Percentiles rank a stretch among this genome's conserved stretches.
These are phyloP conservation scores for Candida methanosorbosa DNA, from an alignment of 805 yeast species.

Conservation along the genomic window DNA sequence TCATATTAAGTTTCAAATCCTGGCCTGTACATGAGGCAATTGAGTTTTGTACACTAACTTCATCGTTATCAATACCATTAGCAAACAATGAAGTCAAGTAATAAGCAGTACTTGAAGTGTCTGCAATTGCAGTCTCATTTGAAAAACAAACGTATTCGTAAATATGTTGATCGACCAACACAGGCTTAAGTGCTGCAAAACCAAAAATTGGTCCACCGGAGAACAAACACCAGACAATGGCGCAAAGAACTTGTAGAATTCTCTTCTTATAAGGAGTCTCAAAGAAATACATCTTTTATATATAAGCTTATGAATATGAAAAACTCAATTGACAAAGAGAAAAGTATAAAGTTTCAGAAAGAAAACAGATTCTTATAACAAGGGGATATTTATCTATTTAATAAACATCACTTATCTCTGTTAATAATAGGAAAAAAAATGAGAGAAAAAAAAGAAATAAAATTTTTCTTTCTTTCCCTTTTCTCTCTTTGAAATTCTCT, in stretches of 20 bases:
- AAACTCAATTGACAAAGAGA: too few relatives aligned
- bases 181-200: conserved; percentile 88
- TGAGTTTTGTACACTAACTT: conserved; percentile 13
- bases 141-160: conserved; percentile 52
- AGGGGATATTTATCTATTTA: too few relatives aligned
- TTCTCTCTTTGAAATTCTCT: too few relatives aligned
- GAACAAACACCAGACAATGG: conserved; percentile 77
- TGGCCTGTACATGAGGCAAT: conserved; percentile 40
- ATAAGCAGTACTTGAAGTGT: neutral
- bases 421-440: too few relatives aligned
- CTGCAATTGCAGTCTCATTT: conserved; percentile 5
- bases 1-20: conserved; percentile 47
- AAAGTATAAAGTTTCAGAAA: too few relatives aligned
- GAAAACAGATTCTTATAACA: too few relatives aligned
- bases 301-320: too few relatives aligned
- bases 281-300: conserved; percentile 25
- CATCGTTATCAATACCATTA: conserved; percentile 2
- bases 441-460: too few relatives aligned
- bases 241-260: conserved; percentile 55
- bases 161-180: conserved; percentile 68
- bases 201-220: conserved; percentile 96
- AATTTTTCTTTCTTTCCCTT: too few relatives aligned
- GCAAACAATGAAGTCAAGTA: neutral
- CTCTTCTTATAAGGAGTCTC: conserved; percentile 22
- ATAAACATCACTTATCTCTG: too few relatives aligned